phyloP scores from a whole-genome alignment of 495 filamentous ascomycete species.

The Aspergillus ellipticus region DNA sequence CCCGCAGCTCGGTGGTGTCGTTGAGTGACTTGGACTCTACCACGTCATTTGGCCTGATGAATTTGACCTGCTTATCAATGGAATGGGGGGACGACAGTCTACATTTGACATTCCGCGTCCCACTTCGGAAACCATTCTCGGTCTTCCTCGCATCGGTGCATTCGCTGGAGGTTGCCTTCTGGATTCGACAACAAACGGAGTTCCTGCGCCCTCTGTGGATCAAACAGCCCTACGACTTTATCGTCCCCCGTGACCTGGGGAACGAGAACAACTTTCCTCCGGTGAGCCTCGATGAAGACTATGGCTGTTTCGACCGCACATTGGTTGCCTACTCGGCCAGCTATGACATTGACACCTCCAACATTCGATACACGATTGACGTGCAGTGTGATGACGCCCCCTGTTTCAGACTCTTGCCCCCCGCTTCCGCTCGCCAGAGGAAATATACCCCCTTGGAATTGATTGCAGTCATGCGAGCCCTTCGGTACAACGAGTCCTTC shows the following conservation, averaged over 20 bases:
- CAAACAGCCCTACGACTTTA: slow-evolving; percentile 61
- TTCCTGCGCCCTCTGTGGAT: slow-evolving; percentile 82
- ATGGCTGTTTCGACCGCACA: slow-evolving; percentile 76
- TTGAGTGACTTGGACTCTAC: slow-evolving; percentile 46
- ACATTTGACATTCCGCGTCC: slow-evolving; percentile 74
- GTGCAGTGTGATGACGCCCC: slow-evolving; percentile 75
- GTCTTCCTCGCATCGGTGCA: slow-evolving; percentile 77
- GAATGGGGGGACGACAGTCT: slow-evolving; percentile 78
- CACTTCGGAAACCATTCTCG: slow-evolving; percentile 57
- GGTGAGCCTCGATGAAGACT: slow-evolving; percentile 65
- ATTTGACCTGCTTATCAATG: slow-evolving; percentile 63
- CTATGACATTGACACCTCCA: slow-evolving; percentile 67
- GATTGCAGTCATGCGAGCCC: slow-evolving; percentile 77
- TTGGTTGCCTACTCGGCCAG: slow-evolving; percentile 82
- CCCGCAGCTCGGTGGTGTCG: slow-evolving; percentile 53
- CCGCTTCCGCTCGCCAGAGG: slow-evolving; percentile 48
- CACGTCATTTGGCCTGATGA: slow-evolving; percentile 69
- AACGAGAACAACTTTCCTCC: slow-evolving; percentile 61
- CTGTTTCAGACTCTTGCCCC: slow-evolving; percentile 74
- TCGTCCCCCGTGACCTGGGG: slow-evolving; percentile 56
- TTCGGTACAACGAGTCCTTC: slow-evolving; percentile 92
- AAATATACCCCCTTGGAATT: slow-evolving; percentile 72
- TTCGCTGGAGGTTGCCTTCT: slow-evolving; percentile 71
- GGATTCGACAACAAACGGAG: slow-evolving; percentile 67
- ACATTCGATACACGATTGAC: slow-evolving; percentile 73